Percentiles rank a stretch among this genome's conserved stretches.
These are phyloP conservation scores for Tricholoma bakamatsutake DNA, from an alignment of 768 basidiomycete species.

Conservation along the genomic window DNA sequence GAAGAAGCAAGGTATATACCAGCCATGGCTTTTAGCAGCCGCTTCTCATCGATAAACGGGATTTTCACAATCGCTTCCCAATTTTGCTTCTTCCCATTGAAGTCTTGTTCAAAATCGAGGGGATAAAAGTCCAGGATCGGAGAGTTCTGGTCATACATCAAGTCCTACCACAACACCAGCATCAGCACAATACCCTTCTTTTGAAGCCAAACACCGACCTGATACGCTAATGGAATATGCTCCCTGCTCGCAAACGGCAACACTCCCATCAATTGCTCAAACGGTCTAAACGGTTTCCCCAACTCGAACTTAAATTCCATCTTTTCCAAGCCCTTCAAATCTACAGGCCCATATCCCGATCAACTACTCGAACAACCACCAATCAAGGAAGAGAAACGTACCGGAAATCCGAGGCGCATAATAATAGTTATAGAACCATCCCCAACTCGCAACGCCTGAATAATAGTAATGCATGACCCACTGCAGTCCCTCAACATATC, in stretches of 20 bases:
- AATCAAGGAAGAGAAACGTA: conserved; percentile 25
- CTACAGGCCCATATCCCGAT: conserved; percentile 16
- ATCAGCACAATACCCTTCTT: background rate
- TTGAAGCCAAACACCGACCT: conserved; percentile 40
- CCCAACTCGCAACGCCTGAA: conserved; percentile 94
- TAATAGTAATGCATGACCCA: conserved; percentile 99
- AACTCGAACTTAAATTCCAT: conserved; percentile 86
- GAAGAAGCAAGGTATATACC: conserved; percentile 37
- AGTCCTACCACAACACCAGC: conserved; percentile 46
- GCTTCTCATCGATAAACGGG: conserved; percentile 86
- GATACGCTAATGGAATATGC: conserved; percentile 81
- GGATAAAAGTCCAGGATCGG: conserved; percentile 96
- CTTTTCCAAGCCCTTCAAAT: conserved; percentile 63
- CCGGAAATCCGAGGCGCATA: conserved; percentile 96
- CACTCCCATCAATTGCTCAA: conserved; percentile 97
- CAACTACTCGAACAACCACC: background rate
- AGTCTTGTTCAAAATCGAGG: conserved; percentile 80
- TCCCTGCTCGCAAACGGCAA: conserved; percentile 87
- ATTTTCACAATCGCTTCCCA: conserved; percentile 99
- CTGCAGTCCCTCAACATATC: conserved; percentile 91
- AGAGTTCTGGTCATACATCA: conserved; percentile 83
- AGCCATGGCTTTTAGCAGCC: conserved; percentile 79
- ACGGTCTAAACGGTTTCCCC: conserved; percentile 87
- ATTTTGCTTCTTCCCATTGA: conserved; percentile 97
- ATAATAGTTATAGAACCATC: conserved; percentile 99